A percentile compares a stretch with the other conserved stretches of the same genome.
Conservation (phyloP, 345 rosid species). For the Brassica juncea region DNA sequence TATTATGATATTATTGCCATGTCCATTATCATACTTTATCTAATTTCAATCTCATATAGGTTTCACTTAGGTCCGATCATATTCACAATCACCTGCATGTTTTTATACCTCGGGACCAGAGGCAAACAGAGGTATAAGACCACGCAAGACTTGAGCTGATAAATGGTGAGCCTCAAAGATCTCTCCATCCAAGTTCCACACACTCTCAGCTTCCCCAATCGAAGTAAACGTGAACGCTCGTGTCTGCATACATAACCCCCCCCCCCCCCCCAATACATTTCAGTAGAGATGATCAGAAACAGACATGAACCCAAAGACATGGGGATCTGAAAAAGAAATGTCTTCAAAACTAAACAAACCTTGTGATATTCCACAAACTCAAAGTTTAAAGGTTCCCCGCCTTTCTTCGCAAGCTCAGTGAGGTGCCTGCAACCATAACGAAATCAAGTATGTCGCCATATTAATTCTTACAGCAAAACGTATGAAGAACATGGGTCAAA, state of each 20-base stretch:
- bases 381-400: conserved; percentile 72
- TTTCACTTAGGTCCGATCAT: background rate
- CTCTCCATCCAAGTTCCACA: conserved; percentile 97
- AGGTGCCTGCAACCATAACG: conserved; percentile 66
- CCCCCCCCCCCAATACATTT: background rate
- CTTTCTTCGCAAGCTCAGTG: conserved; percentile 83
- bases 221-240: conserved; percentile 84
- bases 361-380: conserved; percentile 89
- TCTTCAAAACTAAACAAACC: conserved; percentile 41
- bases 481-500: background rate
- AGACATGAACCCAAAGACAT: background rate
- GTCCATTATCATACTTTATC: conserved; percentile 1
- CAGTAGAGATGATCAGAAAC: conserved; percentile 2
- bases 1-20: background rate
- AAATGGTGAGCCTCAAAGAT: conserved; percentile 80
- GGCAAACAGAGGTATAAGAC: conserved; percentile 81
- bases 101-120: conserved; percentile 83
- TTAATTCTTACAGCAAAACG: background rate
- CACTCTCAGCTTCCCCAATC: conserved; percentile 66
- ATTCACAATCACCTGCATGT: background rate
- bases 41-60: background rate
- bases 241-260: conserved; percentile 49
- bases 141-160: conserved; percentile 88
- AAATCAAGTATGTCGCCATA: no score
- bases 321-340: background rate